Evolutionary conservation across 176 grass and related monocot genomes (phyloP), one percentile per base, ranked within the genome.

Genomic region (Cocos nucifera): DNA sequence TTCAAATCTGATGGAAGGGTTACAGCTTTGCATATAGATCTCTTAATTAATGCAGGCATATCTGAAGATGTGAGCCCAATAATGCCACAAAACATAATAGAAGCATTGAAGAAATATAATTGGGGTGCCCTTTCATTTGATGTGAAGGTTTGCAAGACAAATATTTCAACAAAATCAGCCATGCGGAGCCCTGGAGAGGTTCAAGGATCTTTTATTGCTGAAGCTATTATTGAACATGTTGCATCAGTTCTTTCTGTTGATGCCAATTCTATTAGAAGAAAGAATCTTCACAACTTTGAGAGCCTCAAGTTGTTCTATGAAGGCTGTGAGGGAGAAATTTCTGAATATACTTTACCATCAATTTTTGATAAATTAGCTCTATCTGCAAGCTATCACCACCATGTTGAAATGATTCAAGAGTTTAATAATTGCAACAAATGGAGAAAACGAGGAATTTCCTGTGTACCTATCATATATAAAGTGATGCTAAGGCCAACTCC

Each of bases 71-170:
- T 85, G 67, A 90, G 86, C 51, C 50, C 23, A 23, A 19, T 85
- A 17, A 90, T 97, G 50, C 87, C 92, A 59, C 30, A 75, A 29
- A 88, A 96, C 77, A 69, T 90, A 22, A 78, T 85, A 72, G 81
- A 74, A 66, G 69, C 81, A 58, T 39, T 96, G 35, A 90, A 90
- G 66, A 96, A 90, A 61, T 96, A 96, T 72, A 83, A 96, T 24
- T 96, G 92, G 92, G 87, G 87, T 82, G 75, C 92, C 32, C 75
- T 96, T 74, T 96, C 92, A 52, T 96, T 87, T 75, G 75, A 96
- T 67, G 77, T 75, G 63, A 96, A 80, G 71, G 59, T 96, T 56
- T 96, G 92, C 57, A 90, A 76, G 79, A 96, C 92, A 39, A 96
- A 96, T 58, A 57, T 85, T 67, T 59, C 69, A 67, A 80, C 92